These are phyloP conservation scores for Bathelium albidoporum DNA, from an alignment of 495 filamentous ascomycete species.

Conservation along the genomic window DNA sequence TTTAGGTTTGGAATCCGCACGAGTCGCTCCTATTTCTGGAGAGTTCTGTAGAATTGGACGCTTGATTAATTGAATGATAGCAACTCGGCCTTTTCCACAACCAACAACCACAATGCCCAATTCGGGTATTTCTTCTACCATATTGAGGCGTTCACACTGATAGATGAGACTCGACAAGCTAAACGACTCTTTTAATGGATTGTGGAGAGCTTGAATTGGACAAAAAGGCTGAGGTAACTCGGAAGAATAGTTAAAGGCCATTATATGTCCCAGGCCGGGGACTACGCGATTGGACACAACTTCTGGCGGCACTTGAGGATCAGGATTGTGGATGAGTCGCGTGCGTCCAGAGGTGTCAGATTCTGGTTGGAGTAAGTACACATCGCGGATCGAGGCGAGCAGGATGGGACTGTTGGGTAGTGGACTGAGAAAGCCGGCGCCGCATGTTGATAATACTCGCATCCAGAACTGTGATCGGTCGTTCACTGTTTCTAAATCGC, in stretches of 20 bases:
- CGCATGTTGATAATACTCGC: background rate
- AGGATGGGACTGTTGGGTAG: background rate
- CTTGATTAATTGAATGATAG: constrained; percentile 57
- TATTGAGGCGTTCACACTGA: constrained; percentile 59
- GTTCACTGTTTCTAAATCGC: background rate
- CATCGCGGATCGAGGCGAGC: background rate
- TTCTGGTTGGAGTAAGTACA: background rate
- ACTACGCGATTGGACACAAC: background rate
- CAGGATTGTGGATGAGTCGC: background rate
- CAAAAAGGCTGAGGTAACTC: background rate
- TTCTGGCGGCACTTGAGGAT: background rate
- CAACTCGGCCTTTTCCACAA: constrained; percentile 63
- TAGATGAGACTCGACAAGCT: constrained; percentile 28
- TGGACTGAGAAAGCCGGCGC: background rate
- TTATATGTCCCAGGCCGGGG: background rate
- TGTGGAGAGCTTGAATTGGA: background rate
- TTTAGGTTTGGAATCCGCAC: no score
- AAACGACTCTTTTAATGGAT: background rate
- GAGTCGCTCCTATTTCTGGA: no score
- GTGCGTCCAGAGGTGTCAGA: background rate
- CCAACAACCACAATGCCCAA: constrained; percentile 65
- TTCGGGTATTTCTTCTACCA: constrained; percentile 66
- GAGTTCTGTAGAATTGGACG: background rate
- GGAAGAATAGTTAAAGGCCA: background rate
- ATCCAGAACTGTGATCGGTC: constrained; percentile 4